These are phyloP conservation scores for Fonsecaea erecta DNA, from an alignment of 2,329 filamentous ascomycete genomes.

Conservation along the genomic window DNA sequence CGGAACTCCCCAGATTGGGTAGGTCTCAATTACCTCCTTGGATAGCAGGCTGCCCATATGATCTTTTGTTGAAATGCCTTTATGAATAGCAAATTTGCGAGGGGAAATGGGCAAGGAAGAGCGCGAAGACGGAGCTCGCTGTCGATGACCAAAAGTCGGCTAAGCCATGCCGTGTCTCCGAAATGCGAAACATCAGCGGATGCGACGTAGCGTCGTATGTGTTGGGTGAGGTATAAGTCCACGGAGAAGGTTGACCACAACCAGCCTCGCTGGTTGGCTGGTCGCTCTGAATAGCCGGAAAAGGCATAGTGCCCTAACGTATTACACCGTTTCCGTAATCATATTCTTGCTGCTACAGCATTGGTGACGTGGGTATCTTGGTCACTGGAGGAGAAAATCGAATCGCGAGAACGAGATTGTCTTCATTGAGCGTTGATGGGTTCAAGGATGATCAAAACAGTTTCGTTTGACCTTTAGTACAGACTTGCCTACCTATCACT, in stretches of 20 bases:
- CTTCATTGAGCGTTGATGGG: neutral
- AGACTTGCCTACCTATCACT: neutral
- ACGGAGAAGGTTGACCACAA: neutral
- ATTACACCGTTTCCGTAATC: neutral
- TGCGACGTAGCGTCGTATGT: neutral
- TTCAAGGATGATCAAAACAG: neutral
- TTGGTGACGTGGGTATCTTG: neutral
- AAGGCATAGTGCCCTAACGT: neutral
- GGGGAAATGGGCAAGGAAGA: neutral
- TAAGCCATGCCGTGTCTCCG: neutral
- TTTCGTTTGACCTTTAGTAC: neutral
- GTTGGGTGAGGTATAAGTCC: neutral
- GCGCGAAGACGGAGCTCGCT: neutral
- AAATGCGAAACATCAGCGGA: neutral
- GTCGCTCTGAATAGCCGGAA: conserved; percentile 5
- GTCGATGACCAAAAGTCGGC: neutral
- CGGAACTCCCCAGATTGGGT: too few relatives aligned
- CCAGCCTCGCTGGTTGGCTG: too few relatives aligned
- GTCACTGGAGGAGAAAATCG: neutral
- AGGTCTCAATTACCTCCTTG: neutral
- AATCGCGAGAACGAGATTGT: too few relatives aligned
- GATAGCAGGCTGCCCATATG: neutral
- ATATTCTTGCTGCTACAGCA: conserved; percentile 3
- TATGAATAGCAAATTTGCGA: neutral
- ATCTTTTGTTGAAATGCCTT: neutral